A percentile compares a stretch with the other conserved stretches of the same genome.
Conservation (phyloP, 495 filamentous ascomycete species). For the Pseudotulostoma volvatum region DNA sequence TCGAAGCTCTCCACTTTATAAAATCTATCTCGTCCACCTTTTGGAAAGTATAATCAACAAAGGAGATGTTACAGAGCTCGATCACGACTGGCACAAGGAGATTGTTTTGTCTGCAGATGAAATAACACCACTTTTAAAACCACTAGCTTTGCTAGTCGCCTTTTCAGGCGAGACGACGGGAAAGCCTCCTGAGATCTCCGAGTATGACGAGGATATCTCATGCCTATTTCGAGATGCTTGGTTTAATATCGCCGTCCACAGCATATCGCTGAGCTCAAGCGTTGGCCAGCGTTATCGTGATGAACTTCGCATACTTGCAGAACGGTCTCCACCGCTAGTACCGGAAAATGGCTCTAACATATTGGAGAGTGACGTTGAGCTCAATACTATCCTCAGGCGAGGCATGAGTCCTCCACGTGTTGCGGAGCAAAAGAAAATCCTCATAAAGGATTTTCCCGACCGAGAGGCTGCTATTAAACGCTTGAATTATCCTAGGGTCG, state of each 20-base stretch:
- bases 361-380: conserved; percentile 84
- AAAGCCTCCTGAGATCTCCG: conserved; percentile 5
- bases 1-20: conserved; percentile 51
- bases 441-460: conserved; percentile 54
- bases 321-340: conserved; percentile 70
- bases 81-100: conserved; percentile 51
- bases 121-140: conserved; percentile 68
- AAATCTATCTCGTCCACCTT: conserved; percentile 65
- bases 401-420: conserved; percentile 63
- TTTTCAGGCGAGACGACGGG: conserved; percentile 29
- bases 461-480: conserved; percentile 61
- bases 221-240: conserved; percentile 76
- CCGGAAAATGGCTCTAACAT: conserved; percentile 71
- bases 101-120: conserved; percentile 65
- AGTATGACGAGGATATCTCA: conserved; percentile 46
- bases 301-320: conserved; percentile 66
- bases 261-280: conserved; percentile 57
- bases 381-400: conserved; percentile 77
- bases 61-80: conserved; percentile 47
- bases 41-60: conserved; percentile 80
- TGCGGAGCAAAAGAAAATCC: conserved; percentile 58
- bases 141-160: conserved; percentile 61
- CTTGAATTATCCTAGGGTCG: conserved; percentile 69
- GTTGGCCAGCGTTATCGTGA: conserved; percentile 48
- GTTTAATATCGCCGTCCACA: conserved; percentile 93